Evolutionary conservation across 1,284 basidiomycete genomes (phyloP).

Genomic region (Mrakiaceae sp.): DNA sequence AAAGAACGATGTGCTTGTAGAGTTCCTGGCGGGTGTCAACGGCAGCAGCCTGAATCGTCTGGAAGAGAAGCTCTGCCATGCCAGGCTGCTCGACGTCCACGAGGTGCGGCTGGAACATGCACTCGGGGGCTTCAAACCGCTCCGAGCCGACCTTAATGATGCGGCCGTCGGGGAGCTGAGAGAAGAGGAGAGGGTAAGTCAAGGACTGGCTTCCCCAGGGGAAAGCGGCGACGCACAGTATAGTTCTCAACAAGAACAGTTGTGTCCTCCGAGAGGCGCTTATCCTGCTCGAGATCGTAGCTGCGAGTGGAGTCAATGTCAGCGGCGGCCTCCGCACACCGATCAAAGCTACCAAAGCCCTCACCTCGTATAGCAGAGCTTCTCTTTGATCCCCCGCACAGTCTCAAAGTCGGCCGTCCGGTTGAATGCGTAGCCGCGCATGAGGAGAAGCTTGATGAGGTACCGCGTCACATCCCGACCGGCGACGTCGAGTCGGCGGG

Average conservation of each 20-base stretch:
- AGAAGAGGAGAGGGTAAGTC: neutral
- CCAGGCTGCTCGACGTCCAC: conserved; percentile 96
- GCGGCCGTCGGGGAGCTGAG: conserved; percentile 85
- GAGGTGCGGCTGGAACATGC: conserved; percentile 99
- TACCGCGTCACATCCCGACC: conserved; percentile 97
- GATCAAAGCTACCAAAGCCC: conserved; percentile 19
- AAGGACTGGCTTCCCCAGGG: neutral
- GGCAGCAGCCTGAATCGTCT: conserved; percentile 86
- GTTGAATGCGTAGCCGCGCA: conserved; percentile 99
- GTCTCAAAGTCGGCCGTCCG: conserved; percentile 99
- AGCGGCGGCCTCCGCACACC: neutral
- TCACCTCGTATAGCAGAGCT: conserved; percentile 89
- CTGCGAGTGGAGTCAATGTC: conserved; percentile 34
- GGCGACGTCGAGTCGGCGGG: conserved; percentile 87
- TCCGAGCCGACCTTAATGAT: conserved; percentile 96
- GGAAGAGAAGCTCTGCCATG: conserved; percentile 93
- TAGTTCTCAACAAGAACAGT: conserved; percentile 94
- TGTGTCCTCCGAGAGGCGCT: conserved; percentile 87
- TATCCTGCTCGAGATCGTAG: conserved; percentile 92
- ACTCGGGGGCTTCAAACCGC: conserved; percentile 99
- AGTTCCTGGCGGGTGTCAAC: conserved; percentile 83
- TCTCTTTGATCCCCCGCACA: conserved; percentile 97
- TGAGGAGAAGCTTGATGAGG: conserved; percentile 92
- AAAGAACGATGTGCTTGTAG: conserved; percentile 97
- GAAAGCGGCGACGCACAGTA: conserved; percentile 47